phyloP scores from a whole-genome alignment of 2,329 filamentous ascomycete genomes.

The Cryphonectria nitschkei region DNA sequence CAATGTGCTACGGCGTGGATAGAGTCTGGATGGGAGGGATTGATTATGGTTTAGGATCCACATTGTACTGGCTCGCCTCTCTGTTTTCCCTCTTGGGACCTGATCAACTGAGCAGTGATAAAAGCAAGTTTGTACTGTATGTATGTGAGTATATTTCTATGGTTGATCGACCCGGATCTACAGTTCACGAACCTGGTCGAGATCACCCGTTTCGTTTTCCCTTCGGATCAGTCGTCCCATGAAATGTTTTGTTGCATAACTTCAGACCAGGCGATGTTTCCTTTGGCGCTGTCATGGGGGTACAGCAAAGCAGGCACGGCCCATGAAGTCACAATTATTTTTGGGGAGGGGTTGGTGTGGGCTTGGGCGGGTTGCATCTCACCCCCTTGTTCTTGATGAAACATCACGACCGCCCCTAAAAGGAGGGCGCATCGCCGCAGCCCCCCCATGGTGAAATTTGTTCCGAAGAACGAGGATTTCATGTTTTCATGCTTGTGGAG shows the following conservation, averaged over 20 bases:
- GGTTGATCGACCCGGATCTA: background rate
- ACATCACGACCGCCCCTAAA: constrained; percentile 24
- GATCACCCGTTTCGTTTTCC: background rate
- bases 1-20: background rate
- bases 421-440: constrained; percentile 25
- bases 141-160: background rate
- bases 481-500: background rate
- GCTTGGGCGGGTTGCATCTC: constrained; percentile 10
- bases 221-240: background rate
- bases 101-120: background rate
- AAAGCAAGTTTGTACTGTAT: background rate
- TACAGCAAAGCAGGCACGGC: background rate
- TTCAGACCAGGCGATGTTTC: constrained; percentile 5
- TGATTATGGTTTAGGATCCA: background rate
- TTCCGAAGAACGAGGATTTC: background rate
- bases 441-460: background rate
- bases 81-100: background rate
- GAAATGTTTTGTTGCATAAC: background rate
- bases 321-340: background rate
- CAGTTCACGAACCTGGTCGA: background rate
- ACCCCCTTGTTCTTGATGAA: constrained; percentile 24
- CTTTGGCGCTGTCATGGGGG: constrained; percentile 2
- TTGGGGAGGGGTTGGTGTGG: background rate
- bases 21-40: background rate
- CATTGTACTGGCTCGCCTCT: background rate